These are phyloP conservation scores for Suhomyces sp. DNA, from an alignment of 805 yeast genomes.

Conservation along the genomic window DNA sequence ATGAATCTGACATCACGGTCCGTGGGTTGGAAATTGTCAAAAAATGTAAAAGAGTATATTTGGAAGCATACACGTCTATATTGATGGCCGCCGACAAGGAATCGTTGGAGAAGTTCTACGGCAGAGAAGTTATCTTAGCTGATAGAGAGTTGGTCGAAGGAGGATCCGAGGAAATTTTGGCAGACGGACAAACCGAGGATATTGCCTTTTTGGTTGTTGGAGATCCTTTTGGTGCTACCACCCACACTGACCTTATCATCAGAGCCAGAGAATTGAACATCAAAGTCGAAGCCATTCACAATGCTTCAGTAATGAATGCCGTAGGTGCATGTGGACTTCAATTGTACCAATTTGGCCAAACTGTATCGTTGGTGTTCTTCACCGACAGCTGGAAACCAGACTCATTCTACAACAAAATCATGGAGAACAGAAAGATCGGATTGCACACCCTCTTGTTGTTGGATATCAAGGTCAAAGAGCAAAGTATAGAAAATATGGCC, in stretches of 20 bases:
- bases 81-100: constrained; percentile 85
- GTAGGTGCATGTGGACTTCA: constrained; percentile 98
- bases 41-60: constrained; percentile 82
- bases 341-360: constrained; percentile 92
- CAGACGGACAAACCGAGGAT: constrained; percentile 73
- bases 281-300: constrained; percentile 79
- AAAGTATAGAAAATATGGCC: constrained; percentile 89
- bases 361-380: constrained; percentile 94
- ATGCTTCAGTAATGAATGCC: constrained; percentile 97
- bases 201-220: constrained; percentile 96
- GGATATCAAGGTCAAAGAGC: constrained; percentile 96
- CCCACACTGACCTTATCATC: constrained; percentile 90
- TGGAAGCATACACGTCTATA: constrained; percentile 94
- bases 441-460: constrained; percentile 83
- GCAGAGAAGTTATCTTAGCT: constrained; percentile 79
- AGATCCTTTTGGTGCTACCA: constrained; percentile 97
- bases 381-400: constrained; percentile 97
- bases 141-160: constrained; percentile 93
- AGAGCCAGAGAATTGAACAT: constrained; percentile 86
- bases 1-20: constrained; percentile 87
- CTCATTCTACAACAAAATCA: constrained; percentile 82
- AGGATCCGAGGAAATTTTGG: constrained; percentile 80
- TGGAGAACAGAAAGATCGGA: constrained; percentile 89
- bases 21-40: constrained; percentile 86
- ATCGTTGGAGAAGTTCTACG: constrained; percentile 78